phyloP scores from a whole-genome alignment of 129 eudicot species.

The Artemisia tridentata region DNA sequence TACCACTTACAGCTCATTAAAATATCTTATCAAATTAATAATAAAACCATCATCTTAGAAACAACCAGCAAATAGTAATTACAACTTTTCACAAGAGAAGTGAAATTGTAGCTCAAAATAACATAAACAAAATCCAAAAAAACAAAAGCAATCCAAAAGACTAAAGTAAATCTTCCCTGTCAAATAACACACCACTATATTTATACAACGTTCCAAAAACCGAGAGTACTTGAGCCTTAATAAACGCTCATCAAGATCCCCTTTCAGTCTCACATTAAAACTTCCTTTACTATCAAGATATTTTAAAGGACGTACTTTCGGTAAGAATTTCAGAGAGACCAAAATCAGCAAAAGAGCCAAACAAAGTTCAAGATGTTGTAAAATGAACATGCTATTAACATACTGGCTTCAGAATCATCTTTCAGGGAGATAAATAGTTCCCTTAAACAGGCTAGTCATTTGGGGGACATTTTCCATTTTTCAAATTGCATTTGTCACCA shows the following conservation, averaged over 20 bases:
- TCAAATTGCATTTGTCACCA: slow-evolving; percentile 33
- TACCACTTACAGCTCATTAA: not conserved
- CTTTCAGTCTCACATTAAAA: slow-evolving; percentile 9
- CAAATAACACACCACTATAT: not conserved
- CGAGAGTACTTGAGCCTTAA: slow-evolving; percentile 1
- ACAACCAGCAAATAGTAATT: not conserved
- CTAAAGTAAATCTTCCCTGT: not conserved
- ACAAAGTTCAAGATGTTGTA: slow-evolving; percentile 29
- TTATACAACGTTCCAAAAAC: slow-evolving; percentile 8
- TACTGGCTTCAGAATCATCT: slow-evolving; percentile 20
- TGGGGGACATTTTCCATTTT: slow-evolving; percentile 21
- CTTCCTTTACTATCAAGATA: slow-evolving; percentile 28
- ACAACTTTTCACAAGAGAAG: not conserved
- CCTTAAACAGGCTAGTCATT: not conserved
- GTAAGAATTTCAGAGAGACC: slow-evolving; percentile 25
- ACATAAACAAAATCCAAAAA: not conserved
- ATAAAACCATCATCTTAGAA: not conserved
- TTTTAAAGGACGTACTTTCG: slow-evolving; percentile 23
- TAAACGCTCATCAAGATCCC: slow-evolving; percentile 12
- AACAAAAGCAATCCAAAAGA: slow-evolving; percentile 7
- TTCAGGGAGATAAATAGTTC: no score
- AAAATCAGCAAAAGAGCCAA: slow-evolving; percentile 23
- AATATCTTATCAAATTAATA: not conserved
- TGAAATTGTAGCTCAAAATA: not conserved
- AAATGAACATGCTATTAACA: slow-evolving; percentile 24